Evolutionary conservation across 2,329 filamentous ascomycete genomes (phyloP).

Genomic region (Fusarium mexicanum): DNA sequence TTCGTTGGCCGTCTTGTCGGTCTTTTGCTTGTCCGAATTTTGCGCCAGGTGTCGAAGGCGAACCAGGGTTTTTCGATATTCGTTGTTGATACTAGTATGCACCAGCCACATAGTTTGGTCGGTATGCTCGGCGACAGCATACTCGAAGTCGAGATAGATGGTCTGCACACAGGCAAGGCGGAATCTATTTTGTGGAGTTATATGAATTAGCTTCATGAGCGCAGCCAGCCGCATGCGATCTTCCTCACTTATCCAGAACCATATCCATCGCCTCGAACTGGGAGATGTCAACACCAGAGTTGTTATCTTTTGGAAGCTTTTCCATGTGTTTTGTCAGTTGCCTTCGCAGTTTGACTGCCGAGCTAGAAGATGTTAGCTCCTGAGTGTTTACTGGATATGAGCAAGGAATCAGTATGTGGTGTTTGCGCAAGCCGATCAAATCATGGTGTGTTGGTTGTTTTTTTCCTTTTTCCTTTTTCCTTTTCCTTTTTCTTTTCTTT

Average conservation of each 20-base stretch:
- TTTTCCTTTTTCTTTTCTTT: background rate
- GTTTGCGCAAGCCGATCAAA: conserved; percentile 14
- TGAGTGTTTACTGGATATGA: conserved; percentile 21
- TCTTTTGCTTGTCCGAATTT: conserved; percentile 62
- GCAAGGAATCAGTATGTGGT: background rate
- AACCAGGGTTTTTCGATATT: conserved; percentile 77
- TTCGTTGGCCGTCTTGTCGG: conserved; percentile 36
- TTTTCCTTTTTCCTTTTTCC: no score
- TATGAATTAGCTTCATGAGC: conserved; percentile 20
- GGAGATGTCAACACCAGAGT: conserved; percentile 51
- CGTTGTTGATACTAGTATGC: conserved; percentile 80
- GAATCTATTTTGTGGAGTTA: conserved; percentile 58
- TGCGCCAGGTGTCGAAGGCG: conserved; percentile 62
- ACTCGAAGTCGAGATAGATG: conserved; percentile 77
- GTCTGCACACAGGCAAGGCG: conserved; percentile 76
- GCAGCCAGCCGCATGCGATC: conserved; percentile 7
- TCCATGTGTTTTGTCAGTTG: conserved; percentile 56
- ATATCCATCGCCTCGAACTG: conserved; percentile 57
- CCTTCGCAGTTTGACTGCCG: conserved; percentile 56
- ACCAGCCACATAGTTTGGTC: conserved; percentile 81
- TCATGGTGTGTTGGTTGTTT: background rate
- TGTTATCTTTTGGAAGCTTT: conserved; percentile 51
- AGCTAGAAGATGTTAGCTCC: conserved; percentile 46
- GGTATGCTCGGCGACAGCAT: conserved; percentile 69
- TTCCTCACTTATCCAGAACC: conserved; percentile 54